These are phyloP conservation scores for Phialemoniopsis sp. DNA, from an alignment of 2,329 filamentous ascomycete species.

Conservation along the genomic window DNA sequence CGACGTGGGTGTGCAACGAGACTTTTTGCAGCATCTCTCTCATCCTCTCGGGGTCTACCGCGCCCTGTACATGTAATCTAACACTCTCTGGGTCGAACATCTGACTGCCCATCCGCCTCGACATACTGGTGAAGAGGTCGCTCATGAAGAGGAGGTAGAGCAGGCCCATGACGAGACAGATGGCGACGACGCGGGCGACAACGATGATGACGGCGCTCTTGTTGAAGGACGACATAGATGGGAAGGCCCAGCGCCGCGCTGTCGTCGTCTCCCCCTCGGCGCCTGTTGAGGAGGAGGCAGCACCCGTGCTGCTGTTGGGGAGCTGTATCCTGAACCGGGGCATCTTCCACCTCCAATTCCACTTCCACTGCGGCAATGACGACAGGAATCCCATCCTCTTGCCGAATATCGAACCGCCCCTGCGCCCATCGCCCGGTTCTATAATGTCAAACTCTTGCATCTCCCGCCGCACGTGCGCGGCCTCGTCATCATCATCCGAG, in stretches of 20 bases:
- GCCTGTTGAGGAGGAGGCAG: conserved; percentile 27
- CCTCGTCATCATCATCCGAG: conserved; percentile 44
- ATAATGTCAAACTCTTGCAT: conserved; percentile 88
- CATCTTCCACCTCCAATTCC: conserved; percentile 49
- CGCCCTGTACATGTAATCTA: conserved; percentile 67
- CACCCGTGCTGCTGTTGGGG: conserved; percentile 7
- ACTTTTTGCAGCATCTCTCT: conserved; percentile 72
- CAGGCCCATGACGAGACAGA: conserved; percentile 71
- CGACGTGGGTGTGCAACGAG: conserved; percentile 82
- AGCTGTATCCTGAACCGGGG: conserved; percentile 45
- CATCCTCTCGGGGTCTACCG: conserved; percentile 66
- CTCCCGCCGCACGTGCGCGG: conserved; percentile 69
- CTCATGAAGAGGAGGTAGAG: conserved; percentile 84
- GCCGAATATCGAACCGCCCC: conserved; percentile 38
- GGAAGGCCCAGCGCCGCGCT: conserved; percentile 14
- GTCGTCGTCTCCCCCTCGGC: conserved; percentile 14
- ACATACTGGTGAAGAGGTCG: conserved; percentile 70
- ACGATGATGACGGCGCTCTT: conserved; percentile 51
- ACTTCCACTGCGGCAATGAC: conserved; percentile 50
- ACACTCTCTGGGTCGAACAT: conserved; percentile 84
- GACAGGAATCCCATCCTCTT: conserved; percentile 52
- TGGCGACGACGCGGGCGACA: conserved; percentile 67
- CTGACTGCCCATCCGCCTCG: conserved; percentile 58
- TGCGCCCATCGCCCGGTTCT: conserved; percentile 49
- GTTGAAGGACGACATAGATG: conserved; percentile 28